Evolutionary conservation across 2,329 filamentous ascomycete species (phyloP).

Genomic region (Pseudogymnoascus verrucosus): DNA sequence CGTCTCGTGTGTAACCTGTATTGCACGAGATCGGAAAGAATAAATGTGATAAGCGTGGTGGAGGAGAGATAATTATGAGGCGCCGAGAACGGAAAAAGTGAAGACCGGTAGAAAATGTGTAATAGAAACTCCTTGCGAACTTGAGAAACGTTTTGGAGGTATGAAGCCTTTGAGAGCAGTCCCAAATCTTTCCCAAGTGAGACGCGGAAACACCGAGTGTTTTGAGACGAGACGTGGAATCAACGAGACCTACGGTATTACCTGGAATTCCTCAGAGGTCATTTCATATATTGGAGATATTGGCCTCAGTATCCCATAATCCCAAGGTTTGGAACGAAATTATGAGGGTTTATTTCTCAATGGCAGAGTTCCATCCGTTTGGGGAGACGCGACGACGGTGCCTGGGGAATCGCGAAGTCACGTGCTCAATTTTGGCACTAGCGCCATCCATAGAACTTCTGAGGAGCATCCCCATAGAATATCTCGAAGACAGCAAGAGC

Average conservation of each 20-base stretch:
- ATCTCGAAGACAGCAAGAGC: slow-evolving; percentile 7
- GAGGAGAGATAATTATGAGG: neutral
- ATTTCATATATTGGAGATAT: neutral
- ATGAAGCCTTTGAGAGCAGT: neutral
- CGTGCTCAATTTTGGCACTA: neutral
- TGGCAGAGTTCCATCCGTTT: neutral
- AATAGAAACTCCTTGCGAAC: neutral
- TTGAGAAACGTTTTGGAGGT: neutral
- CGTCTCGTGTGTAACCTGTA: neutral
- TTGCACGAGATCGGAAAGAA: neutral
- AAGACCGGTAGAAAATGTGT: neutral
- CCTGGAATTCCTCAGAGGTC: neutral
- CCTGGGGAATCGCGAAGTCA: neutral
- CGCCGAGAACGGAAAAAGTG: neutral
- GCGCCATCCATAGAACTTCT: neutral
- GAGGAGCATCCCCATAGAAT: slow-evolving; percentile 6
- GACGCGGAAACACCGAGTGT: neutral
- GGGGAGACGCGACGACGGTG: neutral
- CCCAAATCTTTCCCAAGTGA: neutral
- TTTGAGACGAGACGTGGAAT: neutral
- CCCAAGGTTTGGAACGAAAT: neutral
- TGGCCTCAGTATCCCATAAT: neutral
- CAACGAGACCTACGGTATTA: neutral
- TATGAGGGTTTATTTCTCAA: neutral
- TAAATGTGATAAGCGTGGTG: neutral